Percentiles rank a stretch among this genome's conserved stretches.
Conservation (phyloP, 257 asterid species). For the Solanum rostratum region DNA sequence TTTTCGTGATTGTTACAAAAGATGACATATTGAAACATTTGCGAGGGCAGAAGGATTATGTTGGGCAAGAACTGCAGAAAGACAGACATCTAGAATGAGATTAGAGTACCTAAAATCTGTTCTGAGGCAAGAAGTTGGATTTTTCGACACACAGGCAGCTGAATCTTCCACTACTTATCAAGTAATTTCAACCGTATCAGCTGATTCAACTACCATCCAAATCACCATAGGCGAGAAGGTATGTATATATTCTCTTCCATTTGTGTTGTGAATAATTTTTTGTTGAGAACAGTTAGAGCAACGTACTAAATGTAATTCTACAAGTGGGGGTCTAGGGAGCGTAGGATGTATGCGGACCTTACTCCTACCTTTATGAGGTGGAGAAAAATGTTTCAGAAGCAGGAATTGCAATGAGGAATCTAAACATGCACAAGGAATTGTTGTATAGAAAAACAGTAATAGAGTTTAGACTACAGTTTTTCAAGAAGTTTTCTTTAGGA, state of each 20-base stretch:
- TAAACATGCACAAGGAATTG: too few relatives aligned
- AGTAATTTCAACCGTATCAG: conserved; percentile 57
- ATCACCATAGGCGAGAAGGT: conserved; percentile 79
- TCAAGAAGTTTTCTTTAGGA: too few relatives aligned
- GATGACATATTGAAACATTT: neutral
- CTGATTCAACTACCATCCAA: conserved; percentile 62
- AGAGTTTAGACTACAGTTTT: too few relatives aligned
- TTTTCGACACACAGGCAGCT: conserved; percentile 64
- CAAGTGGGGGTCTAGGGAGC: too few relatives aligned
- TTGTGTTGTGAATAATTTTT: neutral
- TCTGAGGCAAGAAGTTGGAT: conserved; percentile 67
- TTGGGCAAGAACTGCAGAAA: conserved; percentile 94
- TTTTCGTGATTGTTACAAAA: neutral
- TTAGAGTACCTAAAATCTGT: conserved; percentile 80
- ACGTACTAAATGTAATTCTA: neutral
- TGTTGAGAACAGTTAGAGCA: neutral
- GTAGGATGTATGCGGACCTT: too few relatives aligned
- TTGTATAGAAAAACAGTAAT: too few relatives aligned
- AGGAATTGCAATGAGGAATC: too few relatives aligned
- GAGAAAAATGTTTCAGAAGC: too few relatives aligned
- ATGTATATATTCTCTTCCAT: neutral
- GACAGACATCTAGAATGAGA: conserved; percentile 80
- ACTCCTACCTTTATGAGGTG: too few relatives aligned
- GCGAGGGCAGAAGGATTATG: conserved; percentile 59
- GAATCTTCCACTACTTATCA: conserved; percentile 67